These are phyloP conservation scores for Cryphonectria naterciae DNA, from an alignment of 2,329 filamentous ascomycete species.

Conservation along the genomic window DNA sequence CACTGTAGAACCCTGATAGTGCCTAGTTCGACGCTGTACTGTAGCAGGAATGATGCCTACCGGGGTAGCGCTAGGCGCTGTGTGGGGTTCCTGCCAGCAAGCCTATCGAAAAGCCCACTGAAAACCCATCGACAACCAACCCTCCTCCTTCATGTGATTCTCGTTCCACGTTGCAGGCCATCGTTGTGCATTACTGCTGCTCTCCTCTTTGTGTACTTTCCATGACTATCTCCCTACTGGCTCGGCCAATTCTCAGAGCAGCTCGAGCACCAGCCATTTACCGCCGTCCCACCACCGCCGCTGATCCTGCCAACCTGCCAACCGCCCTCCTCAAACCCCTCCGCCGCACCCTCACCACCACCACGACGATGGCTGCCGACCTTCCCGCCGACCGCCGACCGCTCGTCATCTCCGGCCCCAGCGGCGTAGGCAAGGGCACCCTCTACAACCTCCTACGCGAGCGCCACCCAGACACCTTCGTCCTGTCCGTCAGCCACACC, in stretches of 20 bases:
- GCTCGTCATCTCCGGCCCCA: conserved; percentile 79
- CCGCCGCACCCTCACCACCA: not conserved
- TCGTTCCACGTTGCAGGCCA: not conserved
- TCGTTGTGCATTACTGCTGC: not conserved
- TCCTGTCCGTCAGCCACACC: conserved; percentile 72
- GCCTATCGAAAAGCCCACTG: not conserved
- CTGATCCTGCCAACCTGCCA: not conserved
- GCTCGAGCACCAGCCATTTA: not conserved
- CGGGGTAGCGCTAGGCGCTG: not conserved
- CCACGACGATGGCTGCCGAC: conserved; percentile 31
- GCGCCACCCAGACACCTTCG: conserved; percentile 53
- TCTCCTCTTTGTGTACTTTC: not conserved
- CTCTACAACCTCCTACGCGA: conserved; percentile 72
- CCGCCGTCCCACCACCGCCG: not conserved
- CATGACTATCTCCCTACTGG: conserved; percentile 21
- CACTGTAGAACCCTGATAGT: not conserved
- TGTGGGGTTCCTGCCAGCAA: not conserved
- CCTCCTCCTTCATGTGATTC: not conserved
- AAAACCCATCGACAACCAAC: not conserved
- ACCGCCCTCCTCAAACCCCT: not conserved
- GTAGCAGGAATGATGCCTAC: not conserved
- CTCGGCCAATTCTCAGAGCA: conserved; percentile 21
- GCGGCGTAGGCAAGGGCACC: conserved; percentile 81
- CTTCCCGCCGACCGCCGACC: conserved; percentile 59
- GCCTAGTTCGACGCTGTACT: not conserved